Evolutionary conservation across 495 filamentous ascomycete genomes (phyloP).

Genomic region (Aspergillus affinis): DNA sequence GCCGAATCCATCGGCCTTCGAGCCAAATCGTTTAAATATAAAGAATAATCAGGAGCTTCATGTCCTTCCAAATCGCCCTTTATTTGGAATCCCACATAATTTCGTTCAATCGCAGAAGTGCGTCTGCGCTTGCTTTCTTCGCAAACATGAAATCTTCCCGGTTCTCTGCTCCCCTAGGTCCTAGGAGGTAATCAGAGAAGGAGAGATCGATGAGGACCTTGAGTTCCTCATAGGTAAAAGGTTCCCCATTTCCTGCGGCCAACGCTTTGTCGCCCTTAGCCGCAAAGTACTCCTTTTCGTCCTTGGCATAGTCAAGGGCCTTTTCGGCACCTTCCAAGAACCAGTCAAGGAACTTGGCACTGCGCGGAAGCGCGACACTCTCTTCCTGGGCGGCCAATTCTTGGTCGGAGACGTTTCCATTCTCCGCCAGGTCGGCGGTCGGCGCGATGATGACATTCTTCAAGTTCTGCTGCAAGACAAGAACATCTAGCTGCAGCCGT

Average conservation of each 20-base stretch:
- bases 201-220: conserved; percentile 81
- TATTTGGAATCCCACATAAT: conserved; percentile 66
- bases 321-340: conserved; percentile 76
- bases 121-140: conserved; percentile 73
- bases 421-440: conserved; percentile 10
- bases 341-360: conserved; percentile 74
- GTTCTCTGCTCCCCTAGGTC: conserved; percentile 57
- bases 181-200: conserved; percentile 72
- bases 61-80: conserved; percentile 8
- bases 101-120: conserved; percentile 73
- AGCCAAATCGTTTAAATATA: not conserved
- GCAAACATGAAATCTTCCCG: conserved; percentile 72
- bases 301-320: conserved; percentile 62
- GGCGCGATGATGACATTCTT: conserved; percentile 71
- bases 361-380: conserved; percentile 65
- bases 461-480: conserved; percentile 92
- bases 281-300: conserved; percentile 47
- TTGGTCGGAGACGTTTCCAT: conserved; percentile 12
- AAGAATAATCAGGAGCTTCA: not conserved
- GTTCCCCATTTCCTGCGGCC: conserved; percentile 42
- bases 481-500: conserved; percentile 84
- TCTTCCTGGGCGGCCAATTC: conserved; percentile 26
- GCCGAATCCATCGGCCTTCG: not conserved
- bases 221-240: conserved; percentile 79
- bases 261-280: conserved; percentile 35